Conservation (phyloP, 306 rosid genomes). For the Psophocarpus tetragonolobus region DNA sequence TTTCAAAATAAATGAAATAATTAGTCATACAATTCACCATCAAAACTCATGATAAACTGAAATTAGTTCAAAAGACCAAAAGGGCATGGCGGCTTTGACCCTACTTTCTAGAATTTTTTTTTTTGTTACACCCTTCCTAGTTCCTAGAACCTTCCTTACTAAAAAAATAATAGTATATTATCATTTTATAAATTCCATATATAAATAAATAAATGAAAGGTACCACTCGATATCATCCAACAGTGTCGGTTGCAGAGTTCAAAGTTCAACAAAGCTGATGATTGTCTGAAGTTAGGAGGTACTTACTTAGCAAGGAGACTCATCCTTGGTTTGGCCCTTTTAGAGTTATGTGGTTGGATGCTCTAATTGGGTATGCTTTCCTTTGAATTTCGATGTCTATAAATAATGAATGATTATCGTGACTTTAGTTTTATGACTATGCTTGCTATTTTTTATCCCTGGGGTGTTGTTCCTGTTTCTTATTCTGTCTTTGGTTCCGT, state of each 20-base stretch:
- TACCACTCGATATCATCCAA: neutral
- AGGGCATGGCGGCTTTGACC: slow-evolving; percentile 32
- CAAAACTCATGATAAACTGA: no score
- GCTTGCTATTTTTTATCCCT: neutral
- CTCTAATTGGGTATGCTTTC: neutral
- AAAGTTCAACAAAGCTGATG: no score
- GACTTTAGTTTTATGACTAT: slow-evolving; percentile 31
- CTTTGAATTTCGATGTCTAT: no score
- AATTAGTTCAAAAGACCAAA: no score
- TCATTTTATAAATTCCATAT: neutral
- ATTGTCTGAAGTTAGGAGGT: neutral
- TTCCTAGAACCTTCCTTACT: slow-evolving; percentile 40
- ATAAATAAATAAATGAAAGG: no score
- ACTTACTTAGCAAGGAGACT: neutral
- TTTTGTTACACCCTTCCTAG: no score
- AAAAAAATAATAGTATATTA: no score
- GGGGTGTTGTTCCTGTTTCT: neutral
- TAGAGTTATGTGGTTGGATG: no score
- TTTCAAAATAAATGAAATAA: no score
- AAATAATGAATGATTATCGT: neutral
- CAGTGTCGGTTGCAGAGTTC: slow-evolving; percentile 12
- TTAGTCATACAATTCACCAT: no score
- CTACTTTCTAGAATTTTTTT: slow-evolving; percentile 39
- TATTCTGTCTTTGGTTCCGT: slow-evolving; percentile 1
- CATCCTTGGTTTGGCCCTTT: neutral